Base-by-base conservation (phyloP, 2,329 filamentous ascomycete genomes). In the Dactylonectria macrodidyma region DNA sequence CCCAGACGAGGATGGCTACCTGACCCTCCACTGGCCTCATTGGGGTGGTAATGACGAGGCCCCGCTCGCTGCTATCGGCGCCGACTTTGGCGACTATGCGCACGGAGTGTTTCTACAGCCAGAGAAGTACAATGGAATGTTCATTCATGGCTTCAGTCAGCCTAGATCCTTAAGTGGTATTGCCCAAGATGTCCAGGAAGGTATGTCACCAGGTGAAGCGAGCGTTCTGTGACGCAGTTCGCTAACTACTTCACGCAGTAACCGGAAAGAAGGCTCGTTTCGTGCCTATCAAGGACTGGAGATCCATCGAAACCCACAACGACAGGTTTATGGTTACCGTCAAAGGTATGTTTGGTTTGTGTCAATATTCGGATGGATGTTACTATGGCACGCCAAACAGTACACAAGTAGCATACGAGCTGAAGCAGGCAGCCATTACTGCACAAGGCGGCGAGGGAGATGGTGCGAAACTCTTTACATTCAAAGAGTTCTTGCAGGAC, bases 11-110 rank as follows among this genome's bases (percentile, higher is more conserved):
- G 46, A 60, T 12, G 33, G 58, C 2, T 52, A 52, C 24, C 30
- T 60, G 33, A 52, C 58, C 8, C 34, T 60, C 22, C 6, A 48
- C 7, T 12, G 47, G 19, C 47, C 58, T 12, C 58, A 19, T 3
- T 52, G 47, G 14, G 58, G 47, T 6, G 58, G 58, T 3, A 22
- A n/a, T 14, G 22, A 60, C 11, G 47, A 41, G 19, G 34, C n/a
- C 22, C 47, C 58, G 12, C 50, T 60, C 8, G 26, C 36, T 8
- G 34, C 33, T 24, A 60, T 60, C 22, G 58, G 38, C 8, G 24
- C 33, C 22, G 58, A 52, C 58, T 60, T 60, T 60, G 58, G 47
- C n/a, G 58, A 60, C 34, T 30, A 41, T 5, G 47, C 52, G 6
- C 58, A 51, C 14, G 58, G 58, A 1, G 47, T 44, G 3, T 44